Conservation (phyloP, 2,329 filamentous ascomycete genomes). For the Ceratocystis cacaofunesta region DNA sequence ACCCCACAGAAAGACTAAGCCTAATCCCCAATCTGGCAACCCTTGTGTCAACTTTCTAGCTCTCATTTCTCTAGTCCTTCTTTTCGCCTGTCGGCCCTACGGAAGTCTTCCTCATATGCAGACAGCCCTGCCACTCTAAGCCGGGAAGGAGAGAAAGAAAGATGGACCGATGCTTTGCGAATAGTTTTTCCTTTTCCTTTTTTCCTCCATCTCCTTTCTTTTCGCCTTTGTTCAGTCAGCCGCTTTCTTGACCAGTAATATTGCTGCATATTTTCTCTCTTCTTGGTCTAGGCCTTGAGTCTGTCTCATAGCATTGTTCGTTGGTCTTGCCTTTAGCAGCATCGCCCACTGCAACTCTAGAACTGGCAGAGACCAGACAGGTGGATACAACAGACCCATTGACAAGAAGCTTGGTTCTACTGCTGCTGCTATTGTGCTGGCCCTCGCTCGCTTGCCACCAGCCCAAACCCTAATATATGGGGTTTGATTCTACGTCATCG, state of each 20-base stretch:
- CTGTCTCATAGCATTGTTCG: not conserved
- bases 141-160: not conserved
- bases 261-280: constrained; percentile 1
- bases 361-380: too few species aligned
- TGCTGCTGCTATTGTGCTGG: not conserved
- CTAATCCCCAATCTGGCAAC: not conserved
- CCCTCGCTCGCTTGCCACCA: not conserved
- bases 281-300: not conserved
- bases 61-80: not conserved
- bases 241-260: constrained; percentile 1
- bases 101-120: constrained; percentile 7
- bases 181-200: not conserved
- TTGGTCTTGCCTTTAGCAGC: not conserved
- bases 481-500: not conserved
- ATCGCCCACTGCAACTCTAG: too few species aligned
- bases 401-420: not conserved
- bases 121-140: not conserved
- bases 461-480: not conserved
- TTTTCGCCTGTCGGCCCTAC: constrained; percentile 2
- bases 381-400: too few species aligned
- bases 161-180: not conserved
- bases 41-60: not conserved
- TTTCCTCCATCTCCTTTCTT: not conserved
- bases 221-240: not conserved
- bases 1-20: not conserved